phyloP scores from a whole-genome alignment of 139 green algal species.

The Chlorella sp. region DNA sequence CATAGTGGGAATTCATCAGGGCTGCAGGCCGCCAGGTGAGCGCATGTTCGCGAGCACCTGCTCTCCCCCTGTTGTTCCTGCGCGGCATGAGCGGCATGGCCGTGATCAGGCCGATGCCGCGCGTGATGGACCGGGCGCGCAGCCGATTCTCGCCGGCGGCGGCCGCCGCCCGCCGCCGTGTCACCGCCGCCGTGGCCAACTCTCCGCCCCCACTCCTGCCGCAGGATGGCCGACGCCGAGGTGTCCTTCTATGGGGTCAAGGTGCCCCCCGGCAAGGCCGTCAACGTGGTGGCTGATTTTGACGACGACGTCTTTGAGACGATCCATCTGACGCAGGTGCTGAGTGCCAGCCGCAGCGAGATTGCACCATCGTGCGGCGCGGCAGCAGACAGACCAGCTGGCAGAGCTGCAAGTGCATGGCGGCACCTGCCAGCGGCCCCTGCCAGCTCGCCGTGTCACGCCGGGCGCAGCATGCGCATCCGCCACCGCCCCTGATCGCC shows the following conservation, averaged over 20 bases:
- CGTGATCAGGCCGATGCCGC: neutral
- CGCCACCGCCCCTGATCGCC: neutral
- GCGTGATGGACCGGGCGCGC: neutral
- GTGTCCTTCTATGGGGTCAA: neutral
- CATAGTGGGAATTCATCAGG: no score
- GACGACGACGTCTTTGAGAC: slow-evolving; percentile 35
- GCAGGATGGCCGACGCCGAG: neutral
- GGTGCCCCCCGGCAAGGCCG: slow-evolving; percentile 1
- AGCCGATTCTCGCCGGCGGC: neutral
- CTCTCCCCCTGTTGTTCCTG: neutral
- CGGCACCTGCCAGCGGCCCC: neutral
- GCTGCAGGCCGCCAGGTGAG: no score
- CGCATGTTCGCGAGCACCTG: no score
- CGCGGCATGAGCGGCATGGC: neutral
- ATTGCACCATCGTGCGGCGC: neutral
- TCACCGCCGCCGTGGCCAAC: neutral
- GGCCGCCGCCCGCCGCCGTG: no score
- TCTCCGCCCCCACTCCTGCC: neutral
- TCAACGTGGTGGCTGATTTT: neutral
- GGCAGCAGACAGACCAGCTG: neutral
- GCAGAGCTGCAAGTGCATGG: neutral
- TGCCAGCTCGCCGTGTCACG: neutral
- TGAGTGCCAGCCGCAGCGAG: neutral
- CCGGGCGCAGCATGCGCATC: neutral
- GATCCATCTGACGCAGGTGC: slow-evolving; percentile 36